Base-by-base conservation (phyloP, 2,329 filamentous ascomycete species). In the Sclerotiophoma versabilis region DNA sequence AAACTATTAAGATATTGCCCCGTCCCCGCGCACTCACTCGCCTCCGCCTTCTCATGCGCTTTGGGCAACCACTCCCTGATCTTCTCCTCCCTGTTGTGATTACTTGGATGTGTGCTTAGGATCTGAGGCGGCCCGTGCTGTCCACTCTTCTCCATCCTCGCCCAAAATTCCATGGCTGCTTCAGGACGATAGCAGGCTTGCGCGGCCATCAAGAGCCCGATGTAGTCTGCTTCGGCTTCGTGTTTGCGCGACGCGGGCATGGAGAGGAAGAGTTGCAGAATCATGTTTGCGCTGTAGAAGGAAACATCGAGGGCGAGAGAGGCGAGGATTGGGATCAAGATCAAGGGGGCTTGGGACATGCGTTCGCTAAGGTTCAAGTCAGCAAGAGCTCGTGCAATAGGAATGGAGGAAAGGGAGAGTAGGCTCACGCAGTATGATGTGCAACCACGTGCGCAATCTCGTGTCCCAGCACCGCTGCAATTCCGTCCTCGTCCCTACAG, bases 171-270 rank as follows among this genome's bases (percentile, higher is more conserved):
- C 36, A 88, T 78, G 0, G 90, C 89, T 56, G 85, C 84, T 11
- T 81, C 75, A 1, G 90, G 90, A 57, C 91, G 81, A 69, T 89
- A 93, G 76, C 90, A 93, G 22, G 87, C 88, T 75, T 91, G 85
- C 0, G 89, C 85, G 88, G 93, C 93, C 82, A 93, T 89, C 82
- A 93, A 85, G 27, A 93, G 74, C 0, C 90, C 90, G 41, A 93
- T 91, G 65, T 90, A 91, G 68, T 93, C 90, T 0, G 90, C 90
- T 76, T 93, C 90, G 42, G 81, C 85, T 79, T 88, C 90, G 76
- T 92, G 89, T 68, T 82, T 83, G 42, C 90, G 80, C 39, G 84
- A 85, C 71, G 89, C 90, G 1, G 90, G 90, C 56, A 84, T 78
- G 42, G 80, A 80, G 68, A 91, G 85, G n/a, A 87, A 81, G 14